phyloP scores from a whole-genome alignment of 805 yeast species.

The Lipomyces yamanashiensis region DNA sequence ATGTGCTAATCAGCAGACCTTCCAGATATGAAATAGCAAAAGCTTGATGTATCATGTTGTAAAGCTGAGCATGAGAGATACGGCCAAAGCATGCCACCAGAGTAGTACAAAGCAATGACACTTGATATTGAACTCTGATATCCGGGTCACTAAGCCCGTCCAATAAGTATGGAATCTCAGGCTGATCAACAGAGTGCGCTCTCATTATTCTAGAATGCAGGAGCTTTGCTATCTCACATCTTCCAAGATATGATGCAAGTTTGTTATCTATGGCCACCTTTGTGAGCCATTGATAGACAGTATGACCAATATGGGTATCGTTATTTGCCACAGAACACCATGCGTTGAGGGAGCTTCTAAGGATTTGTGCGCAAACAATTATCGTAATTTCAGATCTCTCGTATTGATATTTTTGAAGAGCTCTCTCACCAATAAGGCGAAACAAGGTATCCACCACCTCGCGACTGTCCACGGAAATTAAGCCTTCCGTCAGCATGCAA shows the following conservation, averaged over 20 bases:
- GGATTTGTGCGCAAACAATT: conserved; percentile 2
- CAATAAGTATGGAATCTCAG: background rate
- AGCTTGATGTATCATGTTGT: conserved; percentile 1
- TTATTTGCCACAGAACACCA: conserved; percentile 8
- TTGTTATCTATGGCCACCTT: conserved; percentile 7
- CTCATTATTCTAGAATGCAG: background rate
- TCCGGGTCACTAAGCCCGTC: background rate
- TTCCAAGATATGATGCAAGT: conserved; percentile 3
- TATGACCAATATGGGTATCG: background rate
- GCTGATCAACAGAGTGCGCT: background rate
- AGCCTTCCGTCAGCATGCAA: background rate
- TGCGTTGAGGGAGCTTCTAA: background rate
- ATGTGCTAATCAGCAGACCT: conserved; percentile 1
- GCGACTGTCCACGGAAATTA: background rate
- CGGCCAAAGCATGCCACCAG: background rate
- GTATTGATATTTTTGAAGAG: conserved; percentile 20
- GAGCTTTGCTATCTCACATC: background rate
- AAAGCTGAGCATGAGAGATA: background rate
- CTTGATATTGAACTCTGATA: conserved; percentile 1
- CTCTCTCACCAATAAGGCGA: conserved; percentile 17
- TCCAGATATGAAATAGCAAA: background rate
- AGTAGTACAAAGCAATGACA: background rate
- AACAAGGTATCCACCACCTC: background rate
- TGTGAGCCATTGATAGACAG: conserved; percentile 4
- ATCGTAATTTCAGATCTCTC: conserved; percentile 30